Percentiles rank a stretch among this genome's conserved stretches.
Conservation (phyloP, 805 yeast species). For the Metschnikowia dekortorum region DNA sequence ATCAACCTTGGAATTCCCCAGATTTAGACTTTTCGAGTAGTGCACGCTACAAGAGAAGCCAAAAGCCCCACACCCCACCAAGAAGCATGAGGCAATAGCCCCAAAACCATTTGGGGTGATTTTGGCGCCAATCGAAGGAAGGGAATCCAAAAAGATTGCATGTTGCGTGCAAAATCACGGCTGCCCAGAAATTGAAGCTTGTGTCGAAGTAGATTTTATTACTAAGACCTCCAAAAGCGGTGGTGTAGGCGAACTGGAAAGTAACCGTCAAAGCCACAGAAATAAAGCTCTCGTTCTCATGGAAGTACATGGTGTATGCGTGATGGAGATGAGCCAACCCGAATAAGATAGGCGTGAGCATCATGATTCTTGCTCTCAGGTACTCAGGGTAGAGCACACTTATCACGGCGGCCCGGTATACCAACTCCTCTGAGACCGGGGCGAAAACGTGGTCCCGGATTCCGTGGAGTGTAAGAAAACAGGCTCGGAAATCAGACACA, state of each 20-base stretch:
- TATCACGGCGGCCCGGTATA: slow-evolving; percentile 51
- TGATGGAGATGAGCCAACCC: slow-evolving; percentile 81
- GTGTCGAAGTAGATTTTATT: slow-evolving; percentile 51
- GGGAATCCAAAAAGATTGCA: slow-evolving; percentile 78
- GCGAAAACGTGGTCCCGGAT: slow-evolving; percentile 61
- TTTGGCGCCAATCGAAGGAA: slow-evolving; percentile 11
- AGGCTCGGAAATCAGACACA: slow-evolving; percentile 17
- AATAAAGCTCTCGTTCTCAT: slow-evolving; percentile 17
- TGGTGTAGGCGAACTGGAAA: slow-evolving; percentile 62
- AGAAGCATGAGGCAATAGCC: slow-evolving; percentile 38
- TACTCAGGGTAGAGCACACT: slow-evolving; percentile 18
- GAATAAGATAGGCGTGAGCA: slow-evolving; percentile 52
- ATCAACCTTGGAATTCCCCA: no score
- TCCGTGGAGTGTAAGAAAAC: slow-evolving; percentile 33
- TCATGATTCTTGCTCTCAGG: slow-evolving; percentile 3
- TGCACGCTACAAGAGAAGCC: slow-evolving; percentile 3
- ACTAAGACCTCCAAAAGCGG: slow-evolving; percentile 67
- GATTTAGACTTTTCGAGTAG: no score
- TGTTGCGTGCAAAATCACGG: slow-evolving; percentile 54
- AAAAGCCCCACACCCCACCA: slow-evolving; percentile 30
- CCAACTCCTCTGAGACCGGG: slow-evolving; percentile 74
- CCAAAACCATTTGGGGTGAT: slow-evolving; percentile 13
- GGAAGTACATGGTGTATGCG: slow-evolving; percentile 44
- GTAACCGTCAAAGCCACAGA: slow-evolving; percentile 33
- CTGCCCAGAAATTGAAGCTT: slow-evolving; percentile 48